These are phyloP conservation scores for Aspergillus diversus DNA, from an alignment of 495 filamentous ascomycete genomes.

Conservation along the genomic window DNA sequence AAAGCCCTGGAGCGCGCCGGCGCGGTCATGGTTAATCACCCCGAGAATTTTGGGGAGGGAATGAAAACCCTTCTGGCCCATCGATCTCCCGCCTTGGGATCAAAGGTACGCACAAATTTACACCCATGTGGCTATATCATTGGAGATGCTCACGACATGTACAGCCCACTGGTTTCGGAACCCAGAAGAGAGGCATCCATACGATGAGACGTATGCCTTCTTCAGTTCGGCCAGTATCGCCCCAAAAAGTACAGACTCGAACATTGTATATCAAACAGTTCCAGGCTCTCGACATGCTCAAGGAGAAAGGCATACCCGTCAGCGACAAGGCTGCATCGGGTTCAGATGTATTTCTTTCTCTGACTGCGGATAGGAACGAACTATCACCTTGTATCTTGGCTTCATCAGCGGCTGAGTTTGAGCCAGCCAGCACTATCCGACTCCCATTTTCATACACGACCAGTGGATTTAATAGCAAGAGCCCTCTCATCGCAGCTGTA, in stretches of 20 bases:
- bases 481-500: conserved; percentile 41
- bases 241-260: conserved; percentile 47
- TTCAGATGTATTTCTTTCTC: conserved; percentile 55
- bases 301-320: conserved; percentile 52
- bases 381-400: conserved; percentile 69
- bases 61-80: conserved; percentile 62
- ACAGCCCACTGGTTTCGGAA: conserved; percentile 26
- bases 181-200: conserved; percentile 56
- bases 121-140: neutral
- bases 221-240: conserved; percentile 7
- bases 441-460: conserved; percentile 66
- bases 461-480: conserved; percentile 34
- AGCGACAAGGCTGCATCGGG: conserved; percentile 37
- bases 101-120: conserved; percentile 27
- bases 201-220: conserved; percentile 43
- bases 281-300: conserved; percentile 63
- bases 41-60: conserved; percentile 74
- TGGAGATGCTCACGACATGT: conserved; percentile 21
- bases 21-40: conserved; percentile 78
- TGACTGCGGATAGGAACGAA: conserved; percentile 68
- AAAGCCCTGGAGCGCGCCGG: conserved; percentile 69
- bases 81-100: conserved; percentile 26
- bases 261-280: conserved; percentile 61
- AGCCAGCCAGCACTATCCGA: conserved; percentile 43
- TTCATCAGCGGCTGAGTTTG: conserved; percentile 52